Evolutionary conservation across 1,284 basidiomycete species (phyloP).

Genomic region (Boletellus deceptivus): DNA sequence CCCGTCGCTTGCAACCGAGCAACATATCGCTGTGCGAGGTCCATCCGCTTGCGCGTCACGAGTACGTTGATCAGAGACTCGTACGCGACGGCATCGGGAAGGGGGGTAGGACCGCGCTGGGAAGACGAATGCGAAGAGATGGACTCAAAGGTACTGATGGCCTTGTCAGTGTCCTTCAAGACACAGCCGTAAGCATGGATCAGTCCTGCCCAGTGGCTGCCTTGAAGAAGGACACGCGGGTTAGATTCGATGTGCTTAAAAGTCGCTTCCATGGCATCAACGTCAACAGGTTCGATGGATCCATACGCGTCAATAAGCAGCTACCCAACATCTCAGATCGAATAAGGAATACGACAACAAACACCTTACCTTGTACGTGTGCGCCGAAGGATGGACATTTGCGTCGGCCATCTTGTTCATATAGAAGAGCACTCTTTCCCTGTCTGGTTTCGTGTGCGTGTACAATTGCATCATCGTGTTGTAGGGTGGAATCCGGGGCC

Average conservation of each 20-base stretch:
- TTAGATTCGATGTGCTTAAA: slow-evolving; percentile 65
- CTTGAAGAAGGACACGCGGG: slow-evolving; percentile 60
- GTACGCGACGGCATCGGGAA: slow-evolving; percentile 86
- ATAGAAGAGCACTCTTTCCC: slow-evolving; percentile 75
- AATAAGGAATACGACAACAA: not conserved
- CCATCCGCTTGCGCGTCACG: slow-evolving; percentile 75
- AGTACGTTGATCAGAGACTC: slow-evolving; percentile 91
- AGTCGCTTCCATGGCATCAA: slow-evolving; percentile 70
- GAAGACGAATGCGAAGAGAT: slow-evolving; percentile 57
- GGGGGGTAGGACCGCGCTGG: slow-evolving; percentile 22
- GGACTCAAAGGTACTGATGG: slow-evolving; percentile 77
- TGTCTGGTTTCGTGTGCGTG: slow-evolving; percentile 85
- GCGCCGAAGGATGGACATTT: slow-evolving; percentile 73
- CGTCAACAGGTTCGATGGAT: slow-evolving; percentile 80
- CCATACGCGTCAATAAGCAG: slow-evolving; percentile 92
- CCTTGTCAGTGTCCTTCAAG: slow-evolving; percentile 74
- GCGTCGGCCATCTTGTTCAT: slow-evolving; percentile 68
- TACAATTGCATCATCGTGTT: slow-evolving; percentile 99
- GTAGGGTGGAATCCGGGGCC: slow-evolving; percentile 88
- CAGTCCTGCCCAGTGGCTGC: slow-evolving; percentile 89
- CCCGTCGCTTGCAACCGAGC: slow-evolving; percentile 60
- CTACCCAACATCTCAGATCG: slow-evolving; percentile 37
- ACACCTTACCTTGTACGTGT: slow-evolving; percentile 85
- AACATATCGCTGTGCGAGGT: slow-evolving; percentile 75
- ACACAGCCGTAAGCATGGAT: slow-evolving; percentile 91